Percentiles rank a stretch among this genome's conserved stretches.
Conservation (phyloP, 2,329 filamentous ascomycete genomes). For the Claviceps maximensis region DNA sequence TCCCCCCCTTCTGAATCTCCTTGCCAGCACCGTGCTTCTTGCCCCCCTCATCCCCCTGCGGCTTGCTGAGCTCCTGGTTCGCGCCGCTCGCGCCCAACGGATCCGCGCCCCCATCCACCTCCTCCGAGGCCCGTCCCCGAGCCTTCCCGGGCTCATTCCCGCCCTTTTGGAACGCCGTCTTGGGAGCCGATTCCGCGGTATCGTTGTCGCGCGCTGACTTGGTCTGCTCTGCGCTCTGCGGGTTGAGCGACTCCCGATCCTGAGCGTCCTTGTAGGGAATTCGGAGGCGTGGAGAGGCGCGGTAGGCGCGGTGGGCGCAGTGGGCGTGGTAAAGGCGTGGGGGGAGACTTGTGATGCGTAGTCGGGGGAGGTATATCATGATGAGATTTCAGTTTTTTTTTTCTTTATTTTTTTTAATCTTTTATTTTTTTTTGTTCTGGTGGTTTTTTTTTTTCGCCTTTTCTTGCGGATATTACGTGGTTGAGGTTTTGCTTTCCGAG, state of each 20-base stretch:
- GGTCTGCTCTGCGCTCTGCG: slow-evolving; percentile 52
- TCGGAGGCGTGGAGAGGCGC: slow-evolving; percentile 15
- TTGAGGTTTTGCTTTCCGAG: too few species aligned
- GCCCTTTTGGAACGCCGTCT: slow-evolving; percentile 52
- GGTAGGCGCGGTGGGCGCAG: slow-evolving; percentile 18
- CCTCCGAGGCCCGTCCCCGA: slow-evolving; percentile 23
- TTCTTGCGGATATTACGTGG: too few species aligned
- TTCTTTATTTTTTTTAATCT: too few species aligned
- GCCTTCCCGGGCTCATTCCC: slow-evolving; percentile 55
- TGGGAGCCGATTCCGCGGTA: slow-evolving; percentile 33
- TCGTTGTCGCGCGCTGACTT: slow-evolving; percentile 54
- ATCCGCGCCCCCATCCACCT: slow-evolving; percentile 6
- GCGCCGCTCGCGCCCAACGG: slow-evolving; percentile 2
- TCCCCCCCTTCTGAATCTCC: slow-evolving; percentile 22
- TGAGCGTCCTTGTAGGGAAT: slow-evolving; percentile 37
- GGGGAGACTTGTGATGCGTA: not conserved
- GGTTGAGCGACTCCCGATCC: slow-evolving; percentile 50
- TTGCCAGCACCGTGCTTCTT: slow-evolving; percentile 19
- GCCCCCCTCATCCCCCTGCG: slow-evolving; percentile 9
- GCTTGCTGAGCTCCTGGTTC: slow-evolving; percentile 7
- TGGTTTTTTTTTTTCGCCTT: too few species aligned
- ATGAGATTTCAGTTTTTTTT: too few species aligned
- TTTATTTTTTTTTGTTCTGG: too few species aligned
- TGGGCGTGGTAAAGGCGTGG: slow-evolving; percentile 8
- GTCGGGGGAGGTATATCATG: too few species aligned